Evolutionary conservation across 352 stramenopile species (phyloP).

Genomic region (Hyaloperonospora brassicae): DNA sequence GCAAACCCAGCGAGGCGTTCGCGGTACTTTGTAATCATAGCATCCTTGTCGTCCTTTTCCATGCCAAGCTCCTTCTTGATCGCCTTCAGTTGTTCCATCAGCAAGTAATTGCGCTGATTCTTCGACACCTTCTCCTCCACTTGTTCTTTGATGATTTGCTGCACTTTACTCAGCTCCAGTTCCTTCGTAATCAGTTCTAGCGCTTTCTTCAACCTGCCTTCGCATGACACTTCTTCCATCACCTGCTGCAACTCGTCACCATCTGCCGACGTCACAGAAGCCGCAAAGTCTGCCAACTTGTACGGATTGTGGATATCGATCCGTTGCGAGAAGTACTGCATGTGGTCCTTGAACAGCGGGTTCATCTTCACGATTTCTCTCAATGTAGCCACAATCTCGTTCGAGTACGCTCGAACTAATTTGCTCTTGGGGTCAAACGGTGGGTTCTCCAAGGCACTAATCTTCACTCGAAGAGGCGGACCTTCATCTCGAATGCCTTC

Average conservation of each 20-base stretch:
- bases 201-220: slow-evolving; percentile 92
- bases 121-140: slow-evolving; percentile 90
- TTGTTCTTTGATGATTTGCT: slow-evolving; percentile 95
- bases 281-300: slow-evolving; percentile 96
- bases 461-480: slow-evolving; percentile 54
- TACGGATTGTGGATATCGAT: slow-evolving; percentile 95
- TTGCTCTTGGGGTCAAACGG: slow-evolving; percentile 70
- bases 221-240: slow-evolving; percentile 93
- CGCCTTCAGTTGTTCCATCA: slow-evolving; percentile 96
- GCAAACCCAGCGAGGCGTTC: slow-evolving; percentile 70
- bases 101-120: slow-evolving; percentile 92
- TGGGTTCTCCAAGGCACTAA: slow-evolving; percentile 67
- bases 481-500: slow-evolving; percentile 60
- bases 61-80: slow-evolving; percentile 99
- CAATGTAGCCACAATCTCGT: slow-evolving; percentile 96
- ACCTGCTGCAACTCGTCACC: slow-evolving; percentile 89
- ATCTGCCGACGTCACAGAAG: slow-evolving; percentile 91
- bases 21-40: slow-evolving; percentile 94
- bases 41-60: slow-evolving; percentile 99
- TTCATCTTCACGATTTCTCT: slow-evolving; percentile 96
- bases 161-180: slow-evolving; percentile 91
- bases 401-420: slow-evolving; percentile 93
- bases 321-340: slow-evolving; percentile 94
- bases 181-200: slow-evolving; percentile 97
- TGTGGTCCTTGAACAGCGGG: slow-evolving; percentile 95